Percentiles rank a stretch among this genome's conserved stretches.
phyloP scores from a whole-genome alignment of 768 basidiomycete species.

The Suillus americanus region DNA sequence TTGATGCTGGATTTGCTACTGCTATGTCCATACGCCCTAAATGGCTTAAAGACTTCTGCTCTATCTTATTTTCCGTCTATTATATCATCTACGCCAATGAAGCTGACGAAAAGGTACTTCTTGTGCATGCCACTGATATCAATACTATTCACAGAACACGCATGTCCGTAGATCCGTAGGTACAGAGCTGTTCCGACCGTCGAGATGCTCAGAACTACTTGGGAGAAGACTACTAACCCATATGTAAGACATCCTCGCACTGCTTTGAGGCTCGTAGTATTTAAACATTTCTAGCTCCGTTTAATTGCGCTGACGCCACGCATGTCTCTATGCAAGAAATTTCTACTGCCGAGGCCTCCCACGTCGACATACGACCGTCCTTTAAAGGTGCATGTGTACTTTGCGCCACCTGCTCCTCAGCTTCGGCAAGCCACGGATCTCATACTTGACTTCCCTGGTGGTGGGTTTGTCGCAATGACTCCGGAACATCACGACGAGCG shows the following conservation, averaged over 20 bases:
- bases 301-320: conserved; percentile 52
- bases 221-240: conserved; percentile 97
- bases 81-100: conserved; percentile 89
- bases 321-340: conserved; percentile 65
- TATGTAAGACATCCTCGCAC: conserved; percentile 53
- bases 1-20: conserved; percentile 97
- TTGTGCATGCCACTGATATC: conserved; percentile 3
- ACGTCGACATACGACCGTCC: conserved; percentile 78
- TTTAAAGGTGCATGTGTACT: conserved; percentile 83
- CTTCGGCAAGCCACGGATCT: conserved; percentile 72
- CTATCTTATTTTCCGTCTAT: conserved; percentile 82
- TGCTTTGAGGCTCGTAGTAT: neutral
- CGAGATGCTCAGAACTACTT: conserved; percentile 92
- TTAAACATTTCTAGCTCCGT: conserved; percentile 53
- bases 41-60: conserved; percentile 87
- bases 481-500: conserved; percentile 98
- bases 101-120: conserved; percentile 91
- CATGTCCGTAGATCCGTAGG: conserved; percentile 65
- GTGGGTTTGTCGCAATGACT: conserved; percentile 95
- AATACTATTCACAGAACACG: neutral
- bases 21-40: conserved; percentile 91
- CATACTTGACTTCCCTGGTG: conserved; percentile 91
- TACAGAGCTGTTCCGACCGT: conserved; percentile 93
- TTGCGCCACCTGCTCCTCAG: conserved; percentile 63
- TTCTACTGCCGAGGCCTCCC: conserved; percentile 81